Base-by-base conservation (phyloP, 345 rosid species). In the Brassica juncea region DNA sequence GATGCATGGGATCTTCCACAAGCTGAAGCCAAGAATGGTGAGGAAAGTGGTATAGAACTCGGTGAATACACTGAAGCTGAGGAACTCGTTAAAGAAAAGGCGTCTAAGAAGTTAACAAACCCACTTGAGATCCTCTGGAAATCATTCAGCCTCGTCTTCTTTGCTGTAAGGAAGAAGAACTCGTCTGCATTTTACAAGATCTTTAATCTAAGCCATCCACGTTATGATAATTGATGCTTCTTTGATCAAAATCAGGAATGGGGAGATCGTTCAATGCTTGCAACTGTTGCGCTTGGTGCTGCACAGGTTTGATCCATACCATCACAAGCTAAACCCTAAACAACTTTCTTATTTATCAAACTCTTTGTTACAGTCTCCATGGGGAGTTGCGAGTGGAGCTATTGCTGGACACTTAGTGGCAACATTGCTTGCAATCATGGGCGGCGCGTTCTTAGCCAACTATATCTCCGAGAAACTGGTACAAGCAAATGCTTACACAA, bases 201-300 rank as follows among this genome's bases (percentile, higher is more conserved):
- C 15, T 4, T 68, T 14, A 25, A 31, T 25, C 3, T 2, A 35
- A 52, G n/a, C 66, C 72, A 39, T 71, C 61, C 8, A 6, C n/a
- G n/a, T 37, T 23, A 11, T 76, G 63, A 66, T 25, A 14, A 28
- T 15, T 64, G 11, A 9, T 0, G 19, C 7, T 19, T 64, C 44
- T 72, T 14, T 72, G 59, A 62, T 62, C 63, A 79, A 15, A 66
- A 59, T 57, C 74, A 92, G 99, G 99, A 95, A 95, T 95, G 99
- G 98, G 99, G 99, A 80, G 99, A 95, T 74, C 99, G 99, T 64
- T 93, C 98, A 47, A 95, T 95, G 99, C 97, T 95, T 54, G 99
- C 98, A 28, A 95, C 99, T 49, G 91, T 95, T 55, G 99, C 99
- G 34, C 99, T 95, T 2, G 98, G 91, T 61, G 99, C 98, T 27